phyloP scores from a whole-genome alignment of 108 stramenopile species.

The Discostella stelligeroides region DNA sequence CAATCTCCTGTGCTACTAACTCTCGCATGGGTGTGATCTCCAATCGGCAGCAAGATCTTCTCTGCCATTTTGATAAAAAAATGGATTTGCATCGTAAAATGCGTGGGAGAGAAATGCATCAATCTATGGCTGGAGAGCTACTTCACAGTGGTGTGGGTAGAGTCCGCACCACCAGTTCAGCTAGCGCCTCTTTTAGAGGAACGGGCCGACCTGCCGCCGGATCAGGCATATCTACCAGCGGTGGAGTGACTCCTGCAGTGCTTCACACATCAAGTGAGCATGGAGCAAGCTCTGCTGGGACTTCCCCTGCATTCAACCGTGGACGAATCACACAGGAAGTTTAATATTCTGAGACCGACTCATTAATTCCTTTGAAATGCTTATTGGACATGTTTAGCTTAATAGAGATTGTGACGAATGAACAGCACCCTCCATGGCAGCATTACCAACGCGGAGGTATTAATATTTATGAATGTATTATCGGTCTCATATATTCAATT shows the following conservation, averaged over 20 bases:
- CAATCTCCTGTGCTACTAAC: background rate
- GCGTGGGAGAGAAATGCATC: slow-evolving; percentile 39
- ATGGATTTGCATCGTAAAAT: slow-evolving; percentile 50
- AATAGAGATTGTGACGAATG: no score
- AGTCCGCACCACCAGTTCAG: slow-evolving; percentile 9
- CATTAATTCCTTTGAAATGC: background rate
- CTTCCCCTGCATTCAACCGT: slow-evolving; percentile 4
- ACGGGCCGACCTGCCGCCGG: slow-evolving; percentile 1
- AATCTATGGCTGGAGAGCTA: slow-evolving; percentile 23
- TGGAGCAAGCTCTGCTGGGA: slow-evolving; percentile 1
- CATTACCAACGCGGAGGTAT: no score
- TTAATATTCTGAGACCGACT: background rate
- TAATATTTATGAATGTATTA: no score
- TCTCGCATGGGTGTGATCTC: slow-evolving; percentile 3
- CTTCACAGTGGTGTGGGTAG: slow-evolving; percentile 20
- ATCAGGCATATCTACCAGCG: slow-evolving; percentile 8
- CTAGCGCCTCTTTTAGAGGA: slow-evolving; percentile 2
- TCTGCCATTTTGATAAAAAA: slow-evolving; percentile 42
- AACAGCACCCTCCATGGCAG: no score
- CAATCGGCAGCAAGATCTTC: slow-evolving; percentile 31
- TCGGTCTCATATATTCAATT: no score
- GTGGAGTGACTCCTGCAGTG: slow-evolving; percentile 4
- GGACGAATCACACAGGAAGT: slow-evolving; percentile 47
- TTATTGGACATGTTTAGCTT: no score
- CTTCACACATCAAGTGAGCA: slow-evolving; percentile 11